These are phyloP conservation scores for Tolypocladium nubicola DNA, from an alignment of 2,329 filamentous ascomycete genomes.

Conservation along the genomic window DNA sequence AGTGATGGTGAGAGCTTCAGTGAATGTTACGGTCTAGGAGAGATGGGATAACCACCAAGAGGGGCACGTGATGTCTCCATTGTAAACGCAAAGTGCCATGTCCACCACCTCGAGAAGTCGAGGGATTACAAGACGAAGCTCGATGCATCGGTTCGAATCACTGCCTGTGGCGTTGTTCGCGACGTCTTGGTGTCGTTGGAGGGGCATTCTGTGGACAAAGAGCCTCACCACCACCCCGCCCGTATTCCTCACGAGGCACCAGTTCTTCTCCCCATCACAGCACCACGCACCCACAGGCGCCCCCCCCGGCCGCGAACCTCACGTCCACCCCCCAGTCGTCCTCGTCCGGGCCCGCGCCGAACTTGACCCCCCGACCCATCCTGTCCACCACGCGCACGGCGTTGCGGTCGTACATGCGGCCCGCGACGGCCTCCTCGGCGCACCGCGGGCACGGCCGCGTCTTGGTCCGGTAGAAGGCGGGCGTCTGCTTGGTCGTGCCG, in stretches of 20 bases:
- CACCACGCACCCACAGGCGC: constrained; percentile 14
- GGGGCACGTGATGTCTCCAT: constrained; percentile 11
- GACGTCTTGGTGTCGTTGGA: not conserved
- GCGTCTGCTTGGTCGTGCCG: constrained; percentile 24
- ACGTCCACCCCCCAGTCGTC: constrained; percentile 26
- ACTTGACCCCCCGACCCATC: constrained; percentile 32
- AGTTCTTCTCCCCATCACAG: constrained; percentile 11
- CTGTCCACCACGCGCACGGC: constrained; percentile 32
- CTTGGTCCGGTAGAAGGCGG: constrained; percentile 22
- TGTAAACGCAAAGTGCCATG: not conserved
- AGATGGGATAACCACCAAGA: not conserved
- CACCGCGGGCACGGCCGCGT: constrained; percentile 31
- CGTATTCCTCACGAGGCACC: not conserved
- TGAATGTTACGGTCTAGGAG: not conserved
- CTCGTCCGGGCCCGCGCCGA: constrained; percentile 33
- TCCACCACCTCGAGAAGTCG: not conserved
- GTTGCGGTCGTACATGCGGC: constrained; percentile 34
- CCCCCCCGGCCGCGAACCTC: constrained; percentile 10
- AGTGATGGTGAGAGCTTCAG: constrained; percentile 5
- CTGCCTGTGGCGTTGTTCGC: not conserved
- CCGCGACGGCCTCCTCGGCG: constrained; percentile 12
- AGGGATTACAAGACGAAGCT: not conserved
- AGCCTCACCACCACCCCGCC: not conserved
- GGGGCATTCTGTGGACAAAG: not conserved
- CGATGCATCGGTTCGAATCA: not conserved